phyloP scores from a whole-genome alignment of 2,329 filamentous ascomycete genomes.

The Microdochium nivale region DNA sequence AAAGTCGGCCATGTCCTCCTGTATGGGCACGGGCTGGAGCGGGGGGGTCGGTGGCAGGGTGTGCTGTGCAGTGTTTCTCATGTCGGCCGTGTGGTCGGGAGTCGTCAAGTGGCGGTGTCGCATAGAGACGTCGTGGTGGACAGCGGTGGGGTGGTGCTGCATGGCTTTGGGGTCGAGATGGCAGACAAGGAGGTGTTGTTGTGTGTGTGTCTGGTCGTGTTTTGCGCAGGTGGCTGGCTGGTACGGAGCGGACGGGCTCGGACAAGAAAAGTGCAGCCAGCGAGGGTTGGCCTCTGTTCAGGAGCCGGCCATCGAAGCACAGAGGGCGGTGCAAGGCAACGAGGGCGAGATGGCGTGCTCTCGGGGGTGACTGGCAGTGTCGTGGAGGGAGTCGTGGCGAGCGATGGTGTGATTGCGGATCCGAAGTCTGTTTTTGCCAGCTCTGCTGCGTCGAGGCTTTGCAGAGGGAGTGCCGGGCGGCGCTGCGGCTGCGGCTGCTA shows the following conservation, averaged over 20 bases:
- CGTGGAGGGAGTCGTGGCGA: background rate
- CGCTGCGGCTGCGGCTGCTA: too few relatives aligned
- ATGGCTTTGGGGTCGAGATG: background rate
- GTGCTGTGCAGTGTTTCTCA: background rate
- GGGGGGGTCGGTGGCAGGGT: background rate
- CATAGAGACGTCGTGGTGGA: background rate
- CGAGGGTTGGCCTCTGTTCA: background rate
- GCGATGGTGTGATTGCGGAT: background rate
- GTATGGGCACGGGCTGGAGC: background rate
- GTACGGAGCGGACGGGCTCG: background rate
- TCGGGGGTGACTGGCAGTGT: background rate
- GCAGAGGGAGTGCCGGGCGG: too few relatives aligned
- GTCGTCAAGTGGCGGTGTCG: background rate
- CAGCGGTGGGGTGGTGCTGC: background rate
- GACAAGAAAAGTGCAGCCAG: background rate
- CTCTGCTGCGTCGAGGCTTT: too few relatives aligned
- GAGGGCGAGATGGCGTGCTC: background rate
- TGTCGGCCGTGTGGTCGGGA: background rate
- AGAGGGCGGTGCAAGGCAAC: background rate
- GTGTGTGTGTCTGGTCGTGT: background rate
- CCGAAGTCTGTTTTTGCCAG: background rate
- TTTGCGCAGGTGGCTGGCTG: background rate
- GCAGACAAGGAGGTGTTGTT: background rate
- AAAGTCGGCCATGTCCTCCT: constrained; percentile 2
- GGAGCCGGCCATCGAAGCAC: background rate